These are phyloP conservation scores for Myochromella boudieri DNA, from an alignment of 768 basidiomycete genomes.

Conservation along the genomic window DNA sequence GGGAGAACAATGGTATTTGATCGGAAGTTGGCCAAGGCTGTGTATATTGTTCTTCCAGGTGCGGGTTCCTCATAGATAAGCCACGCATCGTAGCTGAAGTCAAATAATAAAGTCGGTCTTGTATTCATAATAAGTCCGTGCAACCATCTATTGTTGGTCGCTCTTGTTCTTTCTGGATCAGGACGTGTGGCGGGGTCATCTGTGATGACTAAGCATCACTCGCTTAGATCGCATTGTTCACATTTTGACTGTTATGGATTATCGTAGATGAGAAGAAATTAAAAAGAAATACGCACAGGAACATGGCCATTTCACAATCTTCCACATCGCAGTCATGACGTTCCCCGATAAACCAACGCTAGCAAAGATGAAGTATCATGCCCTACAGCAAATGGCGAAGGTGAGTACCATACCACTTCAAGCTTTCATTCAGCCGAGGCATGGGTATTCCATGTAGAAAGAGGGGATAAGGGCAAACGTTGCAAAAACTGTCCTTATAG, in stretches of 20 bases:
- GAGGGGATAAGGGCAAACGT: conserved; percentile 22
- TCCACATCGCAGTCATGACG: not conserved
- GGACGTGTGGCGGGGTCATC: too few species aligned
- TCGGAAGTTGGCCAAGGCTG: conserved; percentile 1
- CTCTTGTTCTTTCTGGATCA: too few species aligned
- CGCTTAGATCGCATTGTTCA: too few species aligned
- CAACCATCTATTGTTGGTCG: too few species aligned
- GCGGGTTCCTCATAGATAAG: too few species aligned
- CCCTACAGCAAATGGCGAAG: conserved; percentile 20
- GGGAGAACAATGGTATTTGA: conserved; percentile 7
- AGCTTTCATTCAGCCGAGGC: not conserved
- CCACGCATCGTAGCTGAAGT: too few species aligned
- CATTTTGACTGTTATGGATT: too few species aligned
- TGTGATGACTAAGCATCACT: too few species aligned
- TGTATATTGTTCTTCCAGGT: not conserved
- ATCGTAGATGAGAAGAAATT: too few species aligned
- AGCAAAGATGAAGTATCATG: conserved; percentile 12
- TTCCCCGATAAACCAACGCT: conserved; percentile 12
- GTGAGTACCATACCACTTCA: conserved; percentile 4
- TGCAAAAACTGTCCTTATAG: conserved; percentile 19
- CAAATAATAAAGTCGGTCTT: too few species aligned
- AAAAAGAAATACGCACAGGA: too few species aligned
- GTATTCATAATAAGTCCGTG: too few species aligned
- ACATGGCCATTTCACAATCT: not conserved
- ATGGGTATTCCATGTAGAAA: conserved; percentile 14